Conservation (phyloP, 495 filamentous ascomycete genomes). For the Haplographium delicatum region DNA sequence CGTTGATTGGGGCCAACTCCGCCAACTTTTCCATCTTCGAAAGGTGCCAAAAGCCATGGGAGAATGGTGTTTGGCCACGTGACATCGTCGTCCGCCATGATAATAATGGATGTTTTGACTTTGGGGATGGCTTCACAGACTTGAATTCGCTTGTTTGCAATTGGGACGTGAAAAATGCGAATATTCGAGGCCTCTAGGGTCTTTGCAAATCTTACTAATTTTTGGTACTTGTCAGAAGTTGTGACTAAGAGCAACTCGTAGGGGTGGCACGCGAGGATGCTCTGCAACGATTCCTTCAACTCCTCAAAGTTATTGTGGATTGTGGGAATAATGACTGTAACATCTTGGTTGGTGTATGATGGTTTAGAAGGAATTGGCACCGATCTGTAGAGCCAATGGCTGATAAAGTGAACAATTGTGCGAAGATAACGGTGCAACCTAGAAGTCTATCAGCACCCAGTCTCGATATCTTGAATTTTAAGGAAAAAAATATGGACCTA, state of each 20-base stretch:
- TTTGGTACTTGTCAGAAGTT: slow-evolving; percentile 44
- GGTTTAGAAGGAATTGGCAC: slow-evolving; percentile 58
- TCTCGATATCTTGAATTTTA: neutral
- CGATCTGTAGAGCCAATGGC: slow-evolving; percentile 60
- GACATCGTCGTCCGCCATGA: slow-evolving; percentile 87
- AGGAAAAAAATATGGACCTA: too few species aligned
- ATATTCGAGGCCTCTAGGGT: slow-evolving; percentile 57
- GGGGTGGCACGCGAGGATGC: slow-evolving; percentile 48
- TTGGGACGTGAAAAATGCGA: slow-evolving; percentile 45
- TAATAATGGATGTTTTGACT: slow-evolving; percentile 65
- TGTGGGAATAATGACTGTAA: slow-evolving; percentile 69
- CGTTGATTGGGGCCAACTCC: slow-evolving; percentile 81
- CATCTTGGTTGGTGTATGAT: slow-evolving; percentile 60
- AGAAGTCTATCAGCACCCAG: neutral
- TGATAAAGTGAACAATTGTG: slow-evolving; percentile 58
- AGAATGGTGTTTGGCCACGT: slow-evolving; percentile 72
- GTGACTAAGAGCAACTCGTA: slow-evolving; percentile 51
- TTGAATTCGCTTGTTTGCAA: slow-evolving; percentile 79
- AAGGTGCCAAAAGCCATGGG: slow-evolving; percentile 79
- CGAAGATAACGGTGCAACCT: slow-evolving; percentile 51
- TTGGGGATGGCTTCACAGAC: slow-evolving; percentile 76
- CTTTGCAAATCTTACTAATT: slow-evolving; percentile 38
- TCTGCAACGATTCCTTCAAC: slow-evolving; percentile 44
- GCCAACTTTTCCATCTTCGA: slow-evolving; percentile 70
- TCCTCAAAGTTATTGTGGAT: slow-evolving; percentile 55